Conservation (phyloP, 495 filamentous ascomycete genomes). For the Xanthoparmelia taractica region DNA sequence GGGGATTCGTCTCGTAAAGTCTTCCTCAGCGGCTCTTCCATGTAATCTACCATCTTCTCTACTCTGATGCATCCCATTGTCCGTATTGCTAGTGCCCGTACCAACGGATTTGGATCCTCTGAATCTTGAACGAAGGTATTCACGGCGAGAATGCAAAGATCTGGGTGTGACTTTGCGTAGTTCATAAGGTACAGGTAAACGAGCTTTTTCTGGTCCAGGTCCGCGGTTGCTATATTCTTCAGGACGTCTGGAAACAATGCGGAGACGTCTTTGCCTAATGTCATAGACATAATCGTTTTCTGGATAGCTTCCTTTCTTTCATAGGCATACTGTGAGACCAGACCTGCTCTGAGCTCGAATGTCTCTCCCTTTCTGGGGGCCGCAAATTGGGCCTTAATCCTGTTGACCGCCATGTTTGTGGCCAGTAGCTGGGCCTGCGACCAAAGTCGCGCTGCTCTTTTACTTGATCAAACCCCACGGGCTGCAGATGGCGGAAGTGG, state of each 20-base stretch:
- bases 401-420: constrained; percentile 79
- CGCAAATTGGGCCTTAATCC: constrained; percentile 89
- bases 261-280: constrained; percentile 95
- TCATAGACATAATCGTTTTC: constrained; percentile 99
- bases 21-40: constrained; percentile 97
- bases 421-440: constrained; percentile 39
- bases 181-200: constrained; percentile 99
- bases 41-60: constrained; percentile 99
- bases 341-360: constrained; percentile 89
- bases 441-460: constrained; percentile 42
- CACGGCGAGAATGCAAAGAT: constrained; percentile 97
- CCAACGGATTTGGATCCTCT: constrained; percentile 95
- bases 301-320: constrained; percentile 98
- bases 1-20: constrained; percentile 95
- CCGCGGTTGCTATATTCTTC: constrained; percentile 94
- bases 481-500: not conserved
- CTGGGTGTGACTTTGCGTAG: constrained; percentile 98
- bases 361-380: constrained; percentile 94
- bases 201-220: constrained; percentile 98
- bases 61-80: constrained; percentile 99
- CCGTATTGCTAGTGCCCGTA: constrained; percentile 87
- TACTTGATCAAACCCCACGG: constrained; percentile 7
- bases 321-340: constrained; percentile 99
- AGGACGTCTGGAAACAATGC: constrained; percentile 95
- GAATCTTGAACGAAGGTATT: constrained; percentile 99